Evolutionary conservation across 805 yeast genomes (phyloP).

Genomic region (Yamadazyma nakazawae): DNA sequence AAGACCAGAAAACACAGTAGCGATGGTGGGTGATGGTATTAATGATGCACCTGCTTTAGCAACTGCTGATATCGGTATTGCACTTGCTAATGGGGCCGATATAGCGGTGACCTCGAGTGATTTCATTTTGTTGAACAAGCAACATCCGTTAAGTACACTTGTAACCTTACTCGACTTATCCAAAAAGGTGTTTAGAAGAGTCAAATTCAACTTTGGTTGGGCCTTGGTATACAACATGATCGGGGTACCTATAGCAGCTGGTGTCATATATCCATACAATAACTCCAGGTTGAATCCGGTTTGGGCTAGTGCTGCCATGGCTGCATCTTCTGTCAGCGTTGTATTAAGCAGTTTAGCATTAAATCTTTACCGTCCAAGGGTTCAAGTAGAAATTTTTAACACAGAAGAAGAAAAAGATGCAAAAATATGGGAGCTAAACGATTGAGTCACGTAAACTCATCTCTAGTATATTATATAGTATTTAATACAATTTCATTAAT

Average conservation of each 20-base stretch:
- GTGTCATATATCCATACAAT: constrained; percentile 55
- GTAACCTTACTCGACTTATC: constrained; percentile 54
- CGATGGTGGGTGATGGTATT: constrained; percentile 83
- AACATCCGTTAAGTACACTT: constrained; percentile 49
- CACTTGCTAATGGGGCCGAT: constrained; percentile 74
- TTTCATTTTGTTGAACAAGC: constrained; percentile 59
- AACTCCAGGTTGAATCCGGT: constrained; percentile 57
- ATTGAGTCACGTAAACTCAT: background rate
- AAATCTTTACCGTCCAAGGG: constrained; percentile 43
- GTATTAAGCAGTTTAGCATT: constrained; percentile 54
- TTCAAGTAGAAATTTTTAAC: background rate
- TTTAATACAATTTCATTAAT: constrained; percentile 6
- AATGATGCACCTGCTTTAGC: constrained; percentile 74
- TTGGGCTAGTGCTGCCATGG: constrained; percentile 70
- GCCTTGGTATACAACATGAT: constrained; percentile 54
- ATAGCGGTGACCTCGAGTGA: constrained; percentile 72
- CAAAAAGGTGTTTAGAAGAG: constrained; percentile 48
- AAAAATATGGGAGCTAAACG: background rate
- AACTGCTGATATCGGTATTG: constrained; percentile 73
- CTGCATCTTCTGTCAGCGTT: constrained; percentile 55
- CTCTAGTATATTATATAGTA: background rate
- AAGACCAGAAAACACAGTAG: constrained; percentile 39
- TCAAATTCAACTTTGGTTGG: constrained; percentile 58
- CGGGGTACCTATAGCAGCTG: constrained; percentile 66
- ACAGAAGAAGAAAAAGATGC: background rate